Base-by-base conservation (phyloP, 208 protist species). In the Trypanosoma rangeli region DNA sequence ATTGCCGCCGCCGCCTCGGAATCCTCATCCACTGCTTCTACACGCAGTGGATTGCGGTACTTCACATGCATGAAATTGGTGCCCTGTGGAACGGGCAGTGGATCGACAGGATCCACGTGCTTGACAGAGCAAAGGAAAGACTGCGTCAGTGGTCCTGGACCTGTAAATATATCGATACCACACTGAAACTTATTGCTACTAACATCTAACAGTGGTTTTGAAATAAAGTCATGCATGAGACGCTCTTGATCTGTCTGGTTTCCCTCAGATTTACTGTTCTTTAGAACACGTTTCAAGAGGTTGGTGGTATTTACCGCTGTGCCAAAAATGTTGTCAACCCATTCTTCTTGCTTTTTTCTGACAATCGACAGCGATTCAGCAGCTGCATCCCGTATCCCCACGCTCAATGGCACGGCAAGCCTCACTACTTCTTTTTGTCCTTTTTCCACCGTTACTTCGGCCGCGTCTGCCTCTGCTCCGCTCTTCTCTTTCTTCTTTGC, bases 11-110 rank as follows among this genome's bases (percentile, higher is more conserved):
- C 55, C 16, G 59, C 56, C 42, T 48, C 37, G 3, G 61, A 24
- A 42, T 66, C 64, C 0, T 73, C 60, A 22, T 22, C 5, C 15
- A 67, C 54, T 8, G 50, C 52, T 48, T 73, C 67, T 10, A 52
- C 26, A 28, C 66, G 65, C 63, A 88, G 22, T 16, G 75, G 67
- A 68, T 80, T 85, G 1, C 70, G 64, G 70, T 94, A 92, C 76
- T 94, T 97, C 31, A 97, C 52, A 73, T 94, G 92, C 33, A 97
- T 76, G 57, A 83, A 93, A 60, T 86, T 86, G 4, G 87, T 88
- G 13, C 70, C 62, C 22, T 86, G 75, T 13, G 92, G 92, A n/a
- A 97, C 64, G 33, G 83, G 77, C 53, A 94, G 81, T 31, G 87
- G 57, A 53, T 74, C 49, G 22, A 80, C 61, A 1, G 92, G 89